Evolutionary conservation across 1,284 basidiomycete species (phyloP).

Genomic region (Apiotrichum laibachii): DNA sequence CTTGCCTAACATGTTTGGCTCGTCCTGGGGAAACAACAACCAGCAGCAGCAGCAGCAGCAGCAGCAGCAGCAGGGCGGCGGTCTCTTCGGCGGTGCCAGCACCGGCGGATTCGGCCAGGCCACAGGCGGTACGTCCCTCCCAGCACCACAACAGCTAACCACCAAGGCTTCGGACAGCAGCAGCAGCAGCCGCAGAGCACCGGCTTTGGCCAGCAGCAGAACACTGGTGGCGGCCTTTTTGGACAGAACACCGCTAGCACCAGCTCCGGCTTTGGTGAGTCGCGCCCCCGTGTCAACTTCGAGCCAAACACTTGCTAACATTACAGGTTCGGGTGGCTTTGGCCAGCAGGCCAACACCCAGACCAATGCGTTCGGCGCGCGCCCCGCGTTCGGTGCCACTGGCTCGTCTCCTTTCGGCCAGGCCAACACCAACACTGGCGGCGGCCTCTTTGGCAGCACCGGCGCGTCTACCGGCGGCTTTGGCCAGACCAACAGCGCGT

Average conservation of each 20-base stretch:
- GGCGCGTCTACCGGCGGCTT: conserved; percentile 30
- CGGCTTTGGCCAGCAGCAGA: conserved; percentile 55
- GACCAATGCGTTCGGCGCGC: conserved; percentile 34
- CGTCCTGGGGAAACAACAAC: conserved; percentile 52
- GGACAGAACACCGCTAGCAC: conserved; percentile 31
- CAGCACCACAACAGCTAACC: neutral
- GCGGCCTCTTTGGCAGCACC: conserved; percentile 36
- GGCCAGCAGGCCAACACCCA: conserved; percentile 16
- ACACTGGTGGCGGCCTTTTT: conserved; percentile 57
- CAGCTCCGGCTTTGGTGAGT: conserved; percentile 34
- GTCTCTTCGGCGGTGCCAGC: conserved; percentile 34
- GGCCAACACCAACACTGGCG: conserved; percentile 20
- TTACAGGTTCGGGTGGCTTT: conserved; percentile 13
- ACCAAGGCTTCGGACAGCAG: conserved; percentile 23
- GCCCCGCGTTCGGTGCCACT: conserved; percentile 42
- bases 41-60: conserved; percentile 14
- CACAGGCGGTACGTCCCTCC: neutral
- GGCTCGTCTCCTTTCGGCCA: conserved; percentile 46
- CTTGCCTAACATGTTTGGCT: conserved; percentile 36
- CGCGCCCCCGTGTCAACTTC: neutral
- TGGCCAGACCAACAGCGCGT: conserved; percentile 26
- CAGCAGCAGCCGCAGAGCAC: conserved; percentile 55
- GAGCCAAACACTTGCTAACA: neutral
- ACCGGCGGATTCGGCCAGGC: conserved; percentile 21
- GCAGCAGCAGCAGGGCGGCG: conserved; percentile 53